Conservation (phyloP, 306 rosid genomes). For the Gastrolobium bilobum region DNA sequence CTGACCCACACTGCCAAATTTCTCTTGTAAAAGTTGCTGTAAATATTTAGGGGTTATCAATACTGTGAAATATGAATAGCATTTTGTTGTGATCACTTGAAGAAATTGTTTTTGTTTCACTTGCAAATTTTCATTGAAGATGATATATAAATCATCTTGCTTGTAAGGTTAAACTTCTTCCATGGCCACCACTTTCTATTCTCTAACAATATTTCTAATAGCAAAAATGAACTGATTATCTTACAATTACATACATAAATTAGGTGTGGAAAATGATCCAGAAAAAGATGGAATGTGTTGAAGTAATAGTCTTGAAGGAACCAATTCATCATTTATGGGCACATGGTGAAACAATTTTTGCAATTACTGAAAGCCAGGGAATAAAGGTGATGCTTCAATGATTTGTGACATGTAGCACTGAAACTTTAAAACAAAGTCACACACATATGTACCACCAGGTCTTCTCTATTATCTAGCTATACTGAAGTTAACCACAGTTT, state of each 20-base stretch:
- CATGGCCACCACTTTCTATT: conserved; percentile 45
- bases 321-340: conserved; percentile 64
- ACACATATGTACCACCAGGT: not conserved
- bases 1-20: too few relatives aligned
- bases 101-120: conserved; percentile 1
- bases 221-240: conserved; percentile 36
- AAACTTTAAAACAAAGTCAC: conserved; percentile 32
- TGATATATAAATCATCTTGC: too few relatives aligned
- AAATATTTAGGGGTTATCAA: not conserved
- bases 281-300: conserved; percentile 73
- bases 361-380: conserved; percentile 60
- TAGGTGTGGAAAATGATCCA: conserved; percentile 83
- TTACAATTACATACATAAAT: conserved; percentile 39
- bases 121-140: conserved; percentile 11
- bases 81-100: conserved; percentile 16
- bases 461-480: conserved; percentile 11
- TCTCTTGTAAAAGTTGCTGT: too few relatives aligned
- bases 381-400: conserved; percentile 68
- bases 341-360: conserved; percentile 62
- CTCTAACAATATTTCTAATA: conserved; percentile 23
- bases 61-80: not conserved
- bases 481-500: not conserved
- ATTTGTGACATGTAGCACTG: conserved; percentile 18
- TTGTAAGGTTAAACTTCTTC: conserved; percentile 55
- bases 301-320: conserved; percentile 72